Evolutionary conservation across 371 early-diverging fungal genomes (phyloP).

Genomic region (Saksenaea vasiformis): DNA sequence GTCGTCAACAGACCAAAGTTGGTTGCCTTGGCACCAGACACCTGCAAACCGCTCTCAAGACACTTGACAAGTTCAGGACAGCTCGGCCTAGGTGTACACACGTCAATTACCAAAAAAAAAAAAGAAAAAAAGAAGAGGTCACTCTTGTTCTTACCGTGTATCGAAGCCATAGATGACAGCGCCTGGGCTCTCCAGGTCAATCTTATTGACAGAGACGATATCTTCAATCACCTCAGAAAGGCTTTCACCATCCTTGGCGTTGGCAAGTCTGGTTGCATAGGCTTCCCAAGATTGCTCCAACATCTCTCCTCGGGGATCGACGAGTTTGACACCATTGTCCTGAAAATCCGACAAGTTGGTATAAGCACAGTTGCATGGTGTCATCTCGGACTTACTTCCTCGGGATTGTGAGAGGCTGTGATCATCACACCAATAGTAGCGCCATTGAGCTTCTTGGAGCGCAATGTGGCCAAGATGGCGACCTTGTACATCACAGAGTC

Average conservation of each 20-base stretch:
- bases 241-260: conserved; percentile 76
- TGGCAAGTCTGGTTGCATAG: conserved; percentile 91
- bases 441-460: conserved; percentile 87
- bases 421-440: conserved; percentile 98
- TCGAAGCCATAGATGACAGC: conserved; percentile 88
- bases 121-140: conserved; percentile 5
- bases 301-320: conserved; percentile 99
- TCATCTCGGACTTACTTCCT: conserved; percentile 53
- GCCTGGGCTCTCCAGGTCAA: conserved; percentile 70
- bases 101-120: neutral
- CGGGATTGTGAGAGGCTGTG: conserved; percentile 99
- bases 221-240: conserved; percentile 63
- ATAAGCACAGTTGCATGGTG: neutral
- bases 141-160: conserved; percentile 71
- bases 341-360: conserved; percentile 19
- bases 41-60: conserved; percentile 80
- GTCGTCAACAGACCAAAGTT: conserved; percentile 96
- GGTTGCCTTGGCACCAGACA: conserved; percentile 64
- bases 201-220: conserved; percentile 67
- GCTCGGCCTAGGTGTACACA: conserved; percentile 64
- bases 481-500: conserved; percentile 95
- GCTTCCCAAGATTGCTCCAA: conserved; percentile 96
- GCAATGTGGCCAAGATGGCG: conserved; percentile 90
- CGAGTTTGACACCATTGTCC: conserved; percentile 99
- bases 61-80: conserved; percentile 82